Base-by-base conservation (phyloP, 495 filamentous ascomycete species). In the Penicillium macrosclerotiorum region DNA sequence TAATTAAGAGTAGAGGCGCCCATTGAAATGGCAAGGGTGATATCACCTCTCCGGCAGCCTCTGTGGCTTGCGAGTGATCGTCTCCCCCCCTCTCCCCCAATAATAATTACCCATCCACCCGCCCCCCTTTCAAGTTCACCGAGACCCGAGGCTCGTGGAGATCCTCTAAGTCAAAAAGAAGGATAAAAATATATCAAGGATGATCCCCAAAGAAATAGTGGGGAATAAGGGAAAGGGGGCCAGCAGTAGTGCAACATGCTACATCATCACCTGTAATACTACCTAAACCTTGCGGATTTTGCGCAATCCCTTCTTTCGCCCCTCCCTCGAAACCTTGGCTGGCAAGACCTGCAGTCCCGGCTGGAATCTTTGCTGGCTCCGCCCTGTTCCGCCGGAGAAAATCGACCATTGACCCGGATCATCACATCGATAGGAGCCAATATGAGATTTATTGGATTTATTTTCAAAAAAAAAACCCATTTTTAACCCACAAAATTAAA, bases 21-120 rank as follows among this genome's bases (percentile, higher is more conserved):
- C n/a, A n/a, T n/a, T n/a, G 8, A 26, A 37, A 38, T 34, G 19
- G 33, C 14, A 49, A 20, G 31, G 37, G 35, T 46, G 19, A 47
- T 30, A 39, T 37, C 36, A 48, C 24, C 23, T 7, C 25, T 6
- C 1, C 6, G 1, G 7, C 30, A 22, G 7, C 17, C 13, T 16
- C 12, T 36, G 55, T 55, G 55, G 55, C 55, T 59, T 47, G 42
- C 25, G 49, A 46, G 46, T 47, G 47, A 50, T 54, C 51, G 42
- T 47, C 33, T 24, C 24, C 14, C 37, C 14, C n/a, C n/a, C n/a
- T n/a, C n/a, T n/a, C n/a, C n/a, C n/a, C n/a, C n/a, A n/a, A n/a
- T n/a, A n/a, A n/a, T 11, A 19, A 23, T n/a, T 24, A 20, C 22
- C n/a, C 39, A 19, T 39, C 14, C 18, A 30, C 37, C 44, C 37